Base-by-base conservation (phyloP, 73 alveolate species). In the Paramecium pentaurelia region DNA sequence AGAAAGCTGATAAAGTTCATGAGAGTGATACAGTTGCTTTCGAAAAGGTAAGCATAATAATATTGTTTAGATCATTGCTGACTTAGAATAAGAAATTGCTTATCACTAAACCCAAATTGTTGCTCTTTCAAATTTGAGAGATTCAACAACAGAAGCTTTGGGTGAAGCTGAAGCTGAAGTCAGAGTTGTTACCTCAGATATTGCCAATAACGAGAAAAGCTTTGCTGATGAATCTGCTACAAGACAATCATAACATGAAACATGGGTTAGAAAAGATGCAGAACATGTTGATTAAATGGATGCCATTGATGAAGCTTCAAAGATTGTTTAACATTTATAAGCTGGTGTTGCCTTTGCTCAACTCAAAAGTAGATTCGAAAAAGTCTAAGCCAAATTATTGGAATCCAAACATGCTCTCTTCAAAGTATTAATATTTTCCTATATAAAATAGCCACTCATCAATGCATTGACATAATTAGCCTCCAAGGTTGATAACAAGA, bases 341-440 rank as follows among this genome's bases (percentile, higher is more conserved):
- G 91, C 91, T 11, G 91, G 91, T 45, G 91, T 80, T 80, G 91
- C 91, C 27, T 80, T 80, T 22, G 91, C 91, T 80, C 27, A 80
- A 80, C 51, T 80, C 18, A 80, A 80, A 64, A 80, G 91, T 49
- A 80, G 91, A 80, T 80, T 80, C 16, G 91, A 80, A 25, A 80
- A 80, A 45, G 91, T 80, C 47, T 80, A 44, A 40, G 71, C 91
- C 6, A 80, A 80, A 47, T 47, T 80, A 34, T 25, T 47, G 71
- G 91, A 80, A 80, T 40, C 77, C 18, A 80, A 80, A 34, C 91
- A 80, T 49, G 91, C 91, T 28, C 47, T 80, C 37, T 42, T 80
- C 47, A 80, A 80, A 70, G 88, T 75, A 75, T 0, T 28, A 28
- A 7, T 18, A 54, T 54, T 25, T 16, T 10, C 7, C 4, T 14